Conservation (phyloP, 2,329 filamentous ascomycete species). For the Colletotrichum sp. region DNA sequence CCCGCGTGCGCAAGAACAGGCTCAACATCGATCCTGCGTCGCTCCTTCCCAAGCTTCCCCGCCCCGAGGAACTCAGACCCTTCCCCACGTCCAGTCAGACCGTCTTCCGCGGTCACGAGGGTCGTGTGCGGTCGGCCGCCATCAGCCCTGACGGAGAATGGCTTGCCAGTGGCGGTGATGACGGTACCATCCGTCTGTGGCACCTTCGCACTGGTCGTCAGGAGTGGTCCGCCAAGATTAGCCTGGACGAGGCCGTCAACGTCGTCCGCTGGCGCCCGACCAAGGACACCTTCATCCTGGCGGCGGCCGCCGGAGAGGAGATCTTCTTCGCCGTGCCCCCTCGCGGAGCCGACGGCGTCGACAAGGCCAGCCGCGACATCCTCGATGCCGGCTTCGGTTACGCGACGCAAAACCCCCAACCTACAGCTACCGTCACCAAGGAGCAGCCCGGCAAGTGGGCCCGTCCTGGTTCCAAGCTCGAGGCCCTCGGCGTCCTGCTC, state of each 20-base stretch:
- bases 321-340: constrained; percentile 84
- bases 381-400: constrained; percentile 94
- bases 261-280: constrained; percentile 88
- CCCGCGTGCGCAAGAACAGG: constrained; percentile 88
- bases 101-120: constrained; percentile 86
- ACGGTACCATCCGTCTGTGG: constrained; percentile 92
- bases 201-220: constrained; percentile 85
- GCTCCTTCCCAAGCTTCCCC: constrained; percentile 89
- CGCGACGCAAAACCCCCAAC: constrained; percentile 71
- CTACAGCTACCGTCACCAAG: constrained; percentile 65
- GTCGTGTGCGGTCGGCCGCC: constrained; percentile 82
- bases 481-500: constrained; percentile 79
- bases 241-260: constrained; percentile 80
- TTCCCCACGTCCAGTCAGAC: constrained; percentile 92
- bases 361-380: constrained; percentile 75
- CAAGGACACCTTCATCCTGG: constrained; percentile 79
- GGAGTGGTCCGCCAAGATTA: constrained; percentile 83
- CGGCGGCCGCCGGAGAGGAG: constrained; percentile 83
- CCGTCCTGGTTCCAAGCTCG: constrained; percentile 74
- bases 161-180: constrained; percentile 91
- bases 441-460: constrained; percentile 82
- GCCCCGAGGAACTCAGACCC: constrained; percentile 89
- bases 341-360: constrained; percentile 73
- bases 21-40: constrained; percentile 97
- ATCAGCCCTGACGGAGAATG: constrained; percentile 87